A percentile compares a stretch with the other conserved stretches of the same genome.
These are phyloP conservation scores for Chrysopogon serrulatus DNA, from an alignment of 176 grass and related monocot genomes.

Conservation along the genomic window DNA sequence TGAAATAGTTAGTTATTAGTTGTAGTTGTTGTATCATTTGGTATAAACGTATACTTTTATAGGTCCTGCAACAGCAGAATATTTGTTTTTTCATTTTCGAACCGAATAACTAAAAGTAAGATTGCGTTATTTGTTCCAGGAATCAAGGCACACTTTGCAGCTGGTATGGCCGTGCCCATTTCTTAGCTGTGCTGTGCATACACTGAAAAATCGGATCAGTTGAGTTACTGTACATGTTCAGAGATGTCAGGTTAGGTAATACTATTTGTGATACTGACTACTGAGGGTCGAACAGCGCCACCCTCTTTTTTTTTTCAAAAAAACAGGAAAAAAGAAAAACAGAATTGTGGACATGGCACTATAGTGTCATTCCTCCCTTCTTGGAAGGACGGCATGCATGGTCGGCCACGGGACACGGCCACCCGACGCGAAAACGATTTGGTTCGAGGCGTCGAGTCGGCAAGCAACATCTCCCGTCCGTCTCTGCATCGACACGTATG, in stretches of 20 bases:
- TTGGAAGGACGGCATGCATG: neutral
- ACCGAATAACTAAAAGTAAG: neutral
- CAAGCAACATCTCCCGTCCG: neutral
- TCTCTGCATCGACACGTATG: slow-evolving; percentile 18
- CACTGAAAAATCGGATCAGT: too few species aligned
- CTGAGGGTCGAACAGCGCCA: neutral
- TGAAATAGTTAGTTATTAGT: neutral
- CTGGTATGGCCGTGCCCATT: neutral
- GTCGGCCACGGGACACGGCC: neutral
- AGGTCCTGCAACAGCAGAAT: neutral
- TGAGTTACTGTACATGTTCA: neutral
- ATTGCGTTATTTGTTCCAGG: neutral
- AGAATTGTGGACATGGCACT: neutral
- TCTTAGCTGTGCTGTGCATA: neutral
- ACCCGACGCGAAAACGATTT: slow-evolving; percentile 22
- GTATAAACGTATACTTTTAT: neutral
- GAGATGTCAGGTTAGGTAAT: neutral
- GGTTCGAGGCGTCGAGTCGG: neutral
- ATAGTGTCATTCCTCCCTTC: neutral
- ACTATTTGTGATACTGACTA: neutral
- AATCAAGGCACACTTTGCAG: neutral
- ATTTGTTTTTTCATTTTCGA: neutral
- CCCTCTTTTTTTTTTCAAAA: neutral
- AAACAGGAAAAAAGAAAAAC: neutral
- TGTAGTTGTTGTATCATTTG: neutral